phyloP scores from a whole-genome alignment of 805 yeast species.

The Cyberlindnera saturnus region DNA sequence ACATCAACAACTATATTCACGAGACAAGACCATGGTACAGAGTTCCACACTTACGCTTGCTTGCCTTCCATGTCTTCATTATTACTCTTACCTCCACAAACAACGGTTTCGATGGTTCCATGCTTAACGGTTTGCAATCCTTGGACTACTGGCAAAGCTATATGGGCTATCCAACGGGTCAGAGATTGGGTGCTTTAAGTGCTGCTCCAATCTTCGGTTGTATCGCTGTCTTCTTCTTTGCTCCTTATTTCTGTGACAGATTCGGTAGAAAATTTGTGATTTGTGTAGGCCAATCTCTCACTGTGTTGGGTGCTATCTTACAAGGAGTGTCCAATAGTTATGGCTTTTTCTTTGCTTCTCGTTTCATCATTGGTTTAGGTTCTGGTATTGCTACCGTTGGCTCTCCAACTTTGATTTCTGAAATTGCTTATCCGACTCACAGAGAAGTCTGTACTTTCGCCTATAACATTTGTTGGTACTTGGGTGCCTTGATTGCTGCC shows the following conservation, averaged over 20 bases:
- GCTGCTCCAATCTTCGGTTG: constrained; percentile 38
- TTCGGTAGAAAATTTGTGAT: constrained; percentile 33
- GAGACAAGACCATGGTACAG: constrained; percentile 26
- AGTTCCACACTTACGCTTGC: constrained; percentile 30
- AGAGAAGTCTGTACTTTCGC: constrained; percentile 35
- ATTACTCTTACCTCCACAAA: constrained; percentile 41
- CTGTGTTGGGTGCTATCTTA: constrained; percentile 19
- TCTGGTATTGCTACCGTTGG: constrained; percentile 30
- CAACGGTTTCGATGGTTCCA: constrained; percentile 41
- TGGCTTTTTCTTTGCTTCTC: constrained; percentile 14
- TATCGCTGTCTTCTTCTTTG: constrained; percentile 27
- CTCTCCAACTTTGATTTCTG: constrained; percentile 45
- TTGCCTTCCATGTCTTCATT: constrained; percentile 30
- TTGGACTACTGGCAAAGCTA: constrained; percentile 31
- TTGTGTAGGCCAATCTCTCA: constrained; percentile 12
- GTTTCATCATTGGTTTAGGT: constrained; percentile 47
- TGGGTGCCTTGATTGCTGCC: constrained; percentile 44
- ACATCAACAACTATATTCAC: constrained; percentile 5
- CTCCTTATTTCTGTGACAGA: constrained; percentile 28
- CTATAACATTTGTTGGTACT: constrained; percentile 45
- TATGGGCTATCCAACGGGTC: constrained; percentile 35
- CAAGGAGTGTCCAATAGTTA: constrained; percentile 27
- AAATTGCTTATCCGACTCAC: constrained; percentile 42
- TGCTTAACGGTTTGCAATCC: constrained; percentile 43
- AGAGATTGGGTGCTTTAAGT: constrained; percentile 32